Base-by-base conservation (phyloP, 139 green algal species). In the Limnomonas spitsbergensis region DNA sequence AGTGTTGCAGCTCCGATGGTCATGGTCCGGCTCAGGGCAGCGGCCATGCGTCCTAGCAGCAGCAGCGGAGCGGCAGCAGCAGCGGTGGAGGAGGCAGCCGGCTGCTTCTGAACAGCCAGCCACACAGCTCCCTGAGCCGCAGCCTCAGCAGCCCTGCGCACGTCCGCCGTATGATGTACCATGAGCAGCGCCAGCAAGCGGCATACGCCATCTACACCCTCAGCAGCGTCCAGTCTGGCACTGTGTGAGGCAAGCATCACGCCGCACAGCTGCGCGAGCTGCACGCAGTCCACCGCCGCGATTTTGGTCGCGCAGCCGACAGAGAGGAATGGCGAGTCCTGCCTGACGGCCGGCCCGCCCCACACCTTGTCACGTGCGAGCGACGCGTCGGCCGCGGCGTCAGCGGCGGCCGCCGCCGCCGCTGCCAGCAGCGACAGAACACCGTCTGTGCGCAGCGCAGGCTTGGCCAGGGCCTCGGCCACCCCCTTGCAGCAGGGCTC, bases 161-260 rank as follows among this genome's bases (percentile, higher is more conserved):
- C 53, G 0, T 81, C 75, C 1, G n/a, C 4, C 0, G 32, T 6
- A n/a, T 68, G 52, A 82, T 89, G 88, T 66, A 89, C 70, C 38
- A 79, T 71, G 9, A 87, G 69, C 29, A 81, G 67, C 24, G 70
- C 66, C 29, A 90, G 69, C 39, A 91, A 69, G 69, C n/a, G 32
- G n/a, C n/a, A n/a, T n/a, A n/a, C n/a, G n/a, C n/a, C n/a, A n/a
- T n/a, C n/a, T n/a, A n/a, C n/a, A n/a, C n/a, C n/a, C n/a, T n/a
- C n/a, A n/a, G n/a, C n/a, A n/a, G n/a, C n/a, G n/a, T n/a, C n/a
- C n/a, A n/a, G n/a, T n/a, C n/a, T n/a, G n/a, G n/a, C n/a, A n/a
- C n/a, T n/a, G n/a, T n/a, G n/a, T n/a, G n/a, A n/a, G n/a, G n/a
- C n/a, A n/a, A n/a, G n/a, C n/a, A n/a, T n/a, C n/a, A n/a, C n/a